These are phyloP conservation scores for Neonothopanus nambi DNA, from an alignment of 1,284 basidiomycete species.

Conservation along the genomic window DNA sequence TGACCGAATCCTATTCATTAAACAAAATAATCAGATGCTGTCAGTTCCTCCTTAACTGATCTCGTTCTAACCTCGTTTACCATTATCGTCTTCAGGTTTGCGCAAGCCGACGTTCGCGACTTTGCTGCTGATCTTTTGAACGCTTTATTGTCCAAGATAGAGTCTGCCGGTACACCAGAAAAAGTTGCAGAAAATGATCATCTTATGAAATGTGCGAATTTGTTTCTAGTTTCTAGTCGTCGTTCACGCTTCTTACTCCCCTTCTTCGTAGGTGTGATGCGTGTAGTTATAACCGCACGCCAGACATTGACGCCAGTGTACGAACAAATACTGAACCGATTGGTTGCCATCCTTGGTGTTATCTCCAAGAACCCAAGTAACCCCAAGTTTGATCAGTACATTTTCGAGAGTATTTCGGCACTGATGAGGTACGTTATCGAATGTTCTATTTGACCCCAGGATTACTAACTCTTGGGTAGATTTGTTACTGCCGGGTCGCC, in stretches of 20 bases:
- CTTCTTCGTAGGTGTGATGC: constrained; percentile 74
- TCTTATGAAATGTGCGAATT: constrained; percentile 87
- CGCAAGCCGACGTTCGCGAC: constrained; percentile 83
- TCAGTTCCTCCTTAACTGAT: constrained; percentile 35
- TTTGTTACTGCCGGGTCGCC: constrained; percentile 79
- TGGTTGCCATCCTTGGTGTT: constrained; percentile 82
- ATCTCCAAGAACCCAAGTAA: constrained; percentile 97
- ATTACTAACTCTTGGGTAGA: constrained; percentile 36
- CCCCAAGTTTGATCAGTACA: constrained; percentile 96
- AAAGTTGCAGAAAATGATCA: constrained; percentile 98
- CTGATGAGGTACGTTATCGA: constrained; percentile 68
- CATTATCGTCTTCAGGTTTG: constrained; percentile 58
- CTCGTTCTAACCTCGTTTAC: constrained; percentile 2
- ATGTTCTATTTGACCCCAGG: not conserved
- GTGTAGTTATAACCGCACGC: constrained; percentile 88
- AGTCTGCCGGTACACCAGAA: constrained; percentile 82
- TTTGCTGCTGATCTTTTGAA: constrained; percentile 78
- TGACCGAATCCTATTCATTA: constrained; percentile 88
- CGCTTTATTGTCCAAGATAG: constrained; percentile 81
- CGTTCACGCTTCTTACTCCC: not conserved
- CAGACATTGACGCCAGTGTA: constrained; percentile 74
- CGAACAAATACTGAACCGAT: constrained; percentile 68
- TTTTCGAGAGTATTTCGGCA: constrained; percentile 94
- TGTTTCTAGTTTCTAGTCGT: not conserved
- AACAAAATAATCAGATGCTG: constrained; percentile 70